phyloP scores from a whole-genome alignment of 2,329 filamentous ascomycete genomes.

The Sphaerulina vaccinii region DNA sequence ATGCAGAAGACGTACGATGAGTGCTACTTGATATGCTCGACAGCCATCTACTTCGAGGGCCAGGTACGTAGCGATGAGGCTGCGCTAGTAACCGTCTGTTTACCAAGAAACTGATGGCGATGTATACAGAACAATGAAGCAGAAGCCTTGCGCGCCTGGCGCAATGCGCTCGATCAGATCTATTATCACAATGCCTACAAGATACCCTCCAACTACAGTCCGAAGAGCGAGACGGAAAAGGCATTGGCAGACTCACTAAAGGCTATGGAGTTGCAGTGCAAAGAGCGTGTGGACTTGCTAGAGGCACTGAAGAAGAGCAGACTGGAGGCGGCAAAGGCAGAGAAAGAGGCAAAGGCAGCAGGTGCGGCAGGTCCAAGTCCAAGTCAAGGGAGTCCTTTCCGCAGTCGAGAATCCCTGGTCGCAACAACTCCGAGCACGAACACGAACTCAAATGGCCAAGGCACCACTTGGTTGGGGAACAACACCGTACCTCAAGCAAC shows the following conservation, averaged over 20 bases:
- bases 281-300: slow-evolving; percentile 85
- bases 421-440: slow-evolving; percentile 15
- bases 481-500: slow-evolving; percentile 78
- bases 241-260: slow-evolving; percentile 77
- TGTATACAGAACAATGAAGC: slow-evolving; percentile 79
- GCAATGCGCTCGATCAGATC: slow-evolving; percentile 81
- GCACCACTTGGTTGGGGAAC: slow-evolving; percentile 64
- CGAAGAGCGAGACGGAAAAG: slow-evolving; percentile 78
- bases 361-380: slow-evolving; percentile 11
- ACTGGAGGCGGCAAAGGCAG: slow-evolving; percentile 50
- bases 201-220: slow-evolving; percentile 65
- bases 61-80: slow-evolving; percentile 58
- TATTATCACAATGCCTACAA: slow-evolving; percentile 79
- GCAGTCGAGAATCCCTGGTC: slow-evolving; percentile 30
- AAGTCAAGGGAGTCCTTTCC: slow-evolving; percentile 18
- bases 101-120: slow-evolving; percentile 2
- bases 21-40: slow-evolving; percentile 90
- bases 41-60: slow-evolving; percentile 91
- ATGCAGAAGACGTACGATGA: slow-evolving; percentile 98
- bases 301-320: slow-evolving; percentile 72
- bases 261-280: slow-evolving; percentile 85
- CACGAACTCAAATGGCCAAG: slow-evolving; percentile 17
- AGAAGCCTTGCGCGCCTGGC: slow-evolving; percentile 90
- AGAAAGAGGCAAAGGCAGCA: slow-evolving; percentile 24
- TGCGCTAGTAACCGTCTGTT: background rate